Base-by-base conservation (phyloP, 345 rosid genomes). In the Salix viminalis region DNA sequence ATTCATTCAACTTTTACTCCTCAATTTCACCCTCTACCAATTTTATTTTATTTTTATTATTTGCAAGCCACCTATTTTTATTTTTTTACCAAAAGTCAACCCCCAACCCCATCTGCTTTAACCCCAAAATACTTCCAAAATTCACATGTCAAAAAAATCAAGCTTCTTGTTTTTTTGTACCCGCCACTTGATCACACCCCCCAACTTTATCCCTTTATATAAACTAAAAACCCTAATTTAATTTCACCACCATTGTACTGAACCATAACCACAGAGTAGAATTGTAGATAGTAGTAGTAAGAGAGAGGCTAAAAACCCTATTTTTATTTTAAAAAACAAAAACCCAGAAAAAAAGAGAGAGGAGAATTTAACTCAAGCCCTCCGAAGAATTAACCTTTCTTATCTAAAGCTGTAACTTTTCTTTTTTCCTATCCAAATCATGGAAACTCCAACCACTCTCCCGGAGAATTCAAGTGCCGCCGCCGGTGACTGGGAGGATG, bases 361-460 rank as follows among this genome's bases (percentile, higher is more conserved):
- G 12, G 28, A 65, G 48, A 69, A 70, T 71, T 80, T 76, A 54
- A 44, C 79, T 73, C 64, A 32, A 71, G 67, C 68, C 76, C 75
- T 80, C 72, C 56, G 42, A 76, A 70, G 23, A 65, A 44, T 74
- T 84, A 72, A 67, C 65, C 70, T 46, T 70, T 36, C 69, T 71
- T 80, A 21, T 41, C 77, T 65, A 36, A 21, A 26, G 71, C 84
- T 75, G 83, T 82, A 82, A 84, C 66, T 77, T 71, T 74, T 65
- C 21, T n/a, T 65, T 24, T 14, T 21, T 12, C 42, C 68, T 41
- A 16, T 50, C 73, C 5, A 18, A 42, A 30, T 72, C 54, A 85
- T 87, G 89, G 89, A 87, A 77, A 65, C 42, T 71, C 72, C 88
- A 75, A 80, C 89, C 28, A 54, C 70, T 72, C 67, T 41, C 30